Evolutionary conservation across 495 filamentous ascomycete species (phyloP).

Genomic region (Friedmanniomyces simplex): DNA sequence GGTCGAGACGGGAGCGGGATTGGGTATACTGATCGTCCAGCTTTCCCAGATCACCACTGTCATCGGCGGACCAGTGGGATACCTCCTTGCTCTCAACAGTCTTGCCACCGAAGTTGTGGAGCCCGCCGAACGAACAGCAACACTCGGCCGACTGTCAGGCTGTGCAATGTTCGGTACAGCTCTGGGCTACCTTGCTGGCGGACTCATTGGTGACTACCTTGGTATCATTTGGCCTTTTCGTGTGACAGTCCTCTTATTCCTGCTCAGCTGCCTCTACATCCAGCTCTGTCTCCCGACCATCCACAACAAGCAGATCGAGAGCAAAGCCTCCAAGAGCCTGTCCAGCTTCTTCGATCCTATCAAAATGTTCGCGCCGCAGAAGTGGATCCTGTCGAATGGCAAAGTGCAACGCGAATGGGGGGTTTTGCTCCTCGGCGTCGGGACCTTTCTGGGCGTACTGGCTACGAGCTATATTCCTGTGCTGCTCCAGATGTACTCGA

Average conservation of each 20-base stretch:
- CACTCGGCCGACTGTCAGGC: conserved; percentile 45
- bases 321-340: conserved; percentile 23
- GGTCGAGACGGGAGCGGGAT: conserved; percentile 38
- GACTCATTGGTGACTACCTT: conserved; percentile 41
- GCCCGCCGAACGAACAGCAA: conserved; percentile 39
- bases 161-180: conserved; percentile 46
- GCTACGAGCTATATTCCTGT: conserved; percentile 44
- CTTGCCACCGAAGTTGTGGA: conserved; percentile 41
- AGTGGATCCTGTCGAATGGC: conserved; percentile 35
- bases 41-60: conserved; percentile 45
- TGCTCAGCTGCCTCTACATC: conserved; percentile 22
- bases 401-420: conserved; percentile 38
- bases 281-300: conserved; percentile 31
- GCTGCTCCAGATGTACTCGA: conserved; percentile 34
- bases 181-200: conserved; percentile 43
- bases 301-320: conserved; percentile 21
- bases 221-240: conserved; percentile 44
- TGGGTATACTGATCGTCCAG: conserved; percentile 48
- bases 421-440: conserved; percentile 41
- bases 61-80: conserved; percentile 46
- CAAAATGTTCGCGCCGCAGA: conserved; percentile 40
- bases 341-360: conserved; percentile 44
- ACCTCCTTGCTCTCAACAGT: conserved; percentile 46
- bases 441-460: conserved; percentile 46
- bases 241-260: conserved; percentile 33